Percentiles rank a stretch among this genome's conserved stretches.
Evolutionary conservation across 176 grass and related monocot genomes (phyloP).

Genomic region (Oryza brachyantha): DNA sequence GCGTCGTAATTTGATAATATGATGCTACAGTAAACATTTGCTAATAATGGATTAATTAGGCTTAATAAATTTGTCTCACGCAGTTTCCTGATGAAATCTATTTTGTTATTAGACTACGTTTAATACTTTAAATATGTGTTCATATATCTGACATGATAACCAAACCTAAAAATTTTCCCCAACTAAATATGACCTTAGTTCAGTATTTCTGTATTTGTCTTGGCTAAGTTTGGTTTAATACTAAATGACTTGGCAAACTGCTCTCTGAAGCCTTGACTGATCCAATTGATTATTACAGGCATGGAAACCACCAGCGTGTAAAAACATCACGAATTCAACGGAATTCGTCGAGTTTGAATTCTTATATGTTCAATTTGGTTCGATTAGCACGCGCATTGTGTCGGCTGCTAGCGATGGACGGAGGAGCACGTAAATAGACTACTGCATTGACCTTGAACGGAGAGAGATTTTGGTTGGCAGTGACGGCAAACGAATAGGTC

Average conservation of each 20-base stretch:
- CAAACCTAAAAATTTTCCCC: no score
- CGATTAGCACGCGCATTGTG: not conserved
- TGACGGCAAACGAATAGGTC: not conserved
- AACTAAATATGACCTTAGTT: no score
- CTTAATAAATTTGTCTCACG: no score
- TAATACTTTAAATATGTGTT: no score
- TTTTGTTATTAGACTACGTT: no score
- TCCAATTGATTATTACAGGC: not conserved
- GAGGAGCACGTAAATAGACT: not conserved
- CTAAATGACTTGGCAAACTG: not conserved
- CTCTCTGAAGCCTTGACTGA: constrained; percentile 6
- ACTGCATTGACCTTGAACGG: constrained; percentile 26
- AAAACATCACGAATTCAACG: not conserved
- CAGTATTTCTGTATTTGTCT: not conserved
- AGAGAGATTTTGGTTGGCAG: not conserved
- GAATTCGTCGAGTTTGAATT: not conserved
- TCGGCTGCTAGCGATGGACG: constrained; percentile 1
- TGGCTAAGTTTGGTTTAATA: constrained; percentile 24
- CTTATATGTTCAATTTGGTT: not conserved
- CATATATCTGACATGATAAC: no score
- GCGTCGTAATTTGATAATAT: no score
- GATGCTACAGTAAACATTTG: no score
- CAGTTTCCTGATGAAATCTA: no score
- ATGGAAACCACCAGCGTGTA: not conserved
- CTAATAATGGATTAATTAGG: no score